These are phyloP conservation scores for Centella asiatica DNA, from an alignment of 129 eudicot species.

Conservation along the genomic window DNA sequence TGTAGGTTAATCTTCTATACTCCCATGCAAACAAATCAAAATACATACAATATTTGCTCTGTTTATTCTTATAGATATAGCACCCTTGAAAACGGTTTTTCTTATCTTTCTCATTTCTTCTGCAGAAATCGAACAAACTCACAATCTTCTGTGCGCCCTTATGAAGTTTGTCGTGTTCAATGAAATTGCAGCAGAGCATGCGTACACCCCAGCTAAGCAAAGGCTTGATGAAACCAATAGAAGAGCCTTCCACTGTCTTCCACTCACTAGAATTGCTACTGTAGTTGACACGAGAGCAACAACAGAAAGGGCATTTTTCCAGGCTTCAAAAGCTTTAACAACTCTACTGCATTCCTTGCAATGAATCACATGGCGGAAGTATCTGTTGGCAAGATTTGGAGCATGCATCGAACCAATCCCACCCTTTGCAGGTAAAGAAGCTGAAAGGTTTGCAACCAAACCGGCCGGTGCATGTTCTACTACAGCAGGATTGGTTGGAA, in stretches of 20 bases:
- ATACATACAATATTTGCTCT: no score
- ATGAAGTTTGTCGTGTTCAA: conserved; percentile 84
- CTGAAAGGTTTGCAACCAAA: conserved; percentile 67
- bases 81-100: no score
- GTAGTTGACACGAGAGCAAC: conserved; percentile 56
- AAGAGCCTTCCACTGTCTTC: conserved; percentile 80
- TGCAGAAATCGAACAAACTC: no score
- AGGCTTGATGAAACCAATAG: conserved; percentile 40
- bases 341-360: conserved; percentile 62
- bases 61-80: no score
- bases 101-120: no score
- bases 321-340: conserved; percentile 43
- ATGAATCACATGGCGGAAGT: conserved; percentile 80
- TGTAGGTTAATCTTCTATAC: no score
- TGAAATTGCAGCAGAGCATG: conserved; percentile 53
- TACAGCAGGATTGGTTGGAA: conserved; percentile 70
- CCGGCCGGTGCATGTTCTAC: conserved; percentile 99
- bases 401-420: conserved; percentile 65
- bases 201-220: conserved; percentile 50
- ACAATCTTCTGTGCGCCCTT: conserved; percentile 85
- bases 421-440: conserved; percentile 90
- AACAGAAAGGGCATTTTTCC: conserved; percentile 53
- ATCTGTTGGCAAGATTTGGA: conserved; percentile 70
- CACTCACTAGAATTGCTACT: conserved; percentile 55
- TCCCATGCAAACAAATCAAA: no score